These are phyloP conservation scores for Delonix regia DNA, from an alignment of 306 rosid genomes.

Conservation along the genomic window DNA sequence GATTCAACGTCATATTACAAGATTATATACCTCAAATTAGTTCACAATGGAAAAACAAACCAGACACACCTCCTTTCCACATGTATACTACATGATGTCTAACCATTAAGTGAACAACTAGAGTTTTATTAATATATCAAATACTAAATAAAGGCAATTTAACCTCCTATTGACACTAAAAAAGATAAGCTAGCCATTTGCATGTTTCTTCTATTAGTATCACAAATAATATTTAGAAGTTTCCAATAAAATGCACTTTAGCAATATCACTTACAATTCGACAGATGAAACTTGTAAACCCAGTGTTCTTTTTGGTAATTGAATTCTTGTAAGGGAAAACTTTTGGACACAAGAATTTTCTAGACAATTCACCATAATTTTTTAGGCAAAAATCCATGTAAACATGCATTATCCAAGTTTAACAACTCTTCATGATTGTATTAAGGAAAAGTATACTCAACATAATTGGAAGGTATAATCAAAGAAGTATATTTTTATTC, in stretches of 20 bases:
- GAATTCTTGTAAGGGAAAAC: slow-evolving; percentile 5
- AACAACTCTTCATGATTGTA: background rate
- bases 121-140: slow-evolving; percentile 26
- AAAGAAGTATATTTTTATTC: background rate
- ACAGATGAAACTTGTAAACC: background rate
- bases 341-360: background rate
- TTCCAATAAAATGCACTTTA: slow-evolving; percentile 18
- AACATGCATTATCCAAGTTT: slow-evolving; percentile 6
- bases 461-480: background rate
- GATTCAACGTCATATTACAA: background rate
- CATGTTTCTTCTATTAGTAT: background rate
- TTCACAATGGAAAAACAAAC: slow-evolving; percentile 40
- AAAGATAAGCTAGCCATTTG: slow-evolving; percentile 4
- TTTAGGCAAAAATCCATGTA: background rate
- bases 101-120: slow-evolving; percentile 16
- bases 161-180: background rate
- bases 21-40: slow-evolving; percentile 56
- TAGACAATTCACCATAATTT: background rate
- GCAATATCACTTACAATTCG: background rate
- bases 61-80: slow-evolving; percentile 54
- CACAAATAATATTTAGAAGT: background rate
- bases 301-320: background rate
- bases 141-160: slow-evolving; percentile 7
- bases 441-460: background rate
- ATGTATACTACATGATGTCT: slow-evolving; percentile 55